Evolutionary conservation across 169 alveolate species (phyloP), one percentile per base, ranked within the genome.

Genomic region (Sarcocystis neurona): DNA sequence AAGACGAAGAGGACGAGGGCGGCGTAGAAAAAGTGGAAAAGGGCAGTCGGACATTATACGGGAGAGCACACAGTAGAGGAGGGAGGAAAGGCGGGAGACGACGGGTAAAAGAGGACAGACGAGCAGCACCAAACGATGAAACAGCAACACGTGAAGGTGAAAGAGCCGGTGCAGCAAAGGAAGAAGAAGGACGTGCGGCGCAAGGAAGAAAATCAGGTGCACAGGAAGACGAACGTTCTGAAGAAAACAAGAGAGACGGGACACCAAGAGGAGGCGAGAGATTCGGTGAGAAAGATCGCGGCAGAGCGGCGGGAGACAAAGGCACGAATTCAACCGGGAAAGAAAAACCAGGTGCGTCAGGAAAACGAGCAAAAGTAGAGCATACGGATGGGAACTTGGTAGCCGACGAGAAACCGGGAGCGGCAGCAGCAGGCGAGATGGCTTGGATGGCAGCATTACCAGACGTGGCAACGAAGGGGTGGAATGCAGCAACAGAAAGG

Each of bases 51-150:
- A n/a, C n/a, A n/a, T n/a, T n/a, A n/a, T n/a, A 50, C 8, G 8
- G n/a, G n/a, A 18, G 27, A 27, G 34, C 15, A 68, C 48, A 3
- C 43, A 39, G 79, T 15, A 20, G 79, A 20, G 30, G 34, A 43
- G 82, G 34, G 82, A 15, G 53, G 56, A 72, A 10, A 72, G 82
- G 43, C 39, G 27, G 53, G 53, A 72, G 82, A 72, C 4, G 82
- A 72, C 34, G 53, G 2, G 34, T 48, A 72, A 2, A 56, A 72
- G 32, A 39, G 0, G 2, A 37, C 58, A 72, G 4, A 39, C 2
- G 56, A 39, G 48, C 2, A 18, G 12, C 39, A 56, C 34, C 27
- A 43, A 39, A 18, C 2, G 2, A 39, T n/a, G 56, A 37, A 20
- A 2, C 30, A 34, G 39, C 27, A 39, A 56, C 39, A 72, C 34